A percentile compares a stretch with the other conserved stretches of the same genome.
Conservation (phyloP, 345 rosid species). For the Camelina sativa region DNA sequence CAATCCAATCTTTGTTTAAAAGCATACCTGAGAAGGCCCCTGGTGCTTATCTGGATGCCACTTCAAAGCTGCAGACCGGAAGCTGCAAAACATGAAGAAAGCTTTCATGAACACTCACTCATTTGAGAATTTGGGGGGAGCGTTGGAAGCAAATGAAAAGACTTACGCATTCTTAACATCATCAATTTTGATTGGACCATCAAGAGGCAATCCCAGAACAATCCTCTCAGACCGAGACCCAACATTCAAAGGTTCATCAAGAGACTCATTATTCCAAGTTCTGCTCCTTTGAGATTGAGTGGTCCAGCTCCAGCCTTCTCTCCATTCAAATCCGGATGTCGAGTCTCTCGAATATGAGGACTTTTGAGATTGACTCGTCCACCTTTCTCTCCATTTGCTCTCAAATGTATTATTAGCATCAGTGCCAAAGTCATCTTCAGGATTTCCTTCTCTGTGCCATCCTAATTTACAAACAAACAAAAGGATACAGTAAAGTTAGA, state of each 20-base stretch:
- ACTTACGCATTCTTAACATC: slow-evolving; percentile 90
- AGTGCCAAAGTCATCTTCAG: slow-evolving; percentile 15
- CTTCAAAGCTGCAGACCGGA: slow-evolving; percentile 70
- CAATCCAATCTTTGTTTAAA: slow-evolving; percentile 18
- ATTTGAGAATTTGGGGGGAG: not conserved
- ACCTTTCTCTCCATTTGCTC: slow-evolving; percentile 26
- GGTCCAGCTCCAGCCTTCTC: slow-evolving; percentile 57
- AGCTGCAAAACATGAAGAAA: slow-evolving; percentile 52
- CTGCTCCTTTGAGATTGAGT: slow-evolving; percentile 45
- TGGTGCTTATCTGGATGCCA: slow-evolving; percentile 98
- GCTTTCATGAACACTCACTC: not conserved
- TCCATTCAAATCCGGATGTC: slow-evolving; percentile 58
- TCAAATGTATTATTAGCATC: slow-evolving; percentile 28
- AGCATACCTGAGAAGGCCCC: slow-evolving; percentile 67
- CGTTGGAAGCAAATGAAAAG: not conserved
- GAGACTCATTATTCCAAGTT: slow-evolving; percentile 49
- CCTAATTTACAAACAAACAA: slow-evolving; percentile 25
- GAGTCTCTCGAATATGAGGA: slow-evolving; percentile 15
- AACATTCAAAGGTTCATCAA: slow-evolving; percentile 46
- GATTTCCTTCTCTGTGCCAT: slow-evolving; percentile 44
- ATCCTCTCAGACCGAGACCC: slow-evolving; percentile 71
- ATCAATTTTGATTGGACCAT: slow-evolving; percentile 64
- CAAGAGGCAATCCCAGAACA: slow-evolving; percentile 66
- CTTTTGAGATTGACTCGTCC: slow-evolving; percentile 30
- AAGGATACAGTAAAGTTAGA: slow-evolving; percentile 1